Conservation (phyloP, 176 grass and related monocot species). For the Alopecurus myosuroides region DNA sequence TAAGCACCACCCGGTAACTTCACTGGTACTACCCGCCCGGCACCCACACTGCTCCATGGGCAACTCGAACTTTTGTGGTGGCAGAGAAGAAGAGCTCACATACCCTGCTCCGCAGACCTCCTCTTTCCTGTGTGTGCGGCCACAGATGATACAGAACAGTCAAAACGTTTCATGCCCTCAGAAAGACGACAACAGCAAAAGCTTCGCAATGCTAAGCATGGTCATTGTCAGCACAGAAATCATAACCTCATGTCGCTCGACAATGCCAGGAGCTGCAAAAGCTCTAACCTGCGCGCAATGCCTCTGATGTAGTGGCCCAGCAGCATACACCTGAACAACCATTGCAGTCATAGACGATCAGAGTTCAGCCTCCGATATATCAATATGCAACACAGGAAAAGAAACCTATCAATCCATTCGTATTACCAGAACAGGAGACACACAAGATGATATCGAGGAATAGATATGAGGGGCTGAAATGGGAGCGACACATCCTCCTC, state of each 20-base stretch:
- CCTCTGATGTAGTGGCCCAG: no score
- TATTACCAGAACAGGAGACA: slow-evolving; percentile 90
- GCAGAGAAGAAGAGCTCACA: not conserved
- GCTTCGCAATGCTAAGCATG: slow-evolving; percentile 10
- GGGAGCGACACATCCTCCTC: slow-evolving; percentile 61
- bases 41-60: not conserved
- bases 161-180: not conserved
- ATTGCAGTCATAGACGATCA: not conserved
- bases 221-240: slow-evolving; percentile 21
- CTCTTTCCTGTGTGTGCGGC: not conserved
- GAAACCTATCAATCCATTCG: not conserved
- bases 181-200: not conserved
- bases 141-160: not conserved
- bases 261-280: slow-evolving; percentile 43
- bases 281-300: slow-evolving; percentile 64
- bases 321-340: slow-evolving; percentile 72
- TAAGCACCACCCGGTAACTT: not conserved
- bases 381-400: not conserved
- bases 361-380: not conserved
- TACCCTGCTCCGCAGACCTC: not conserved
- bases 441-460: slow-evolving; percentile 76
- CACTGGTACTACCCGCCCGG: no score
- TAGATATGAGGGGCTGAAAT: slow-evolving; percentile 71
- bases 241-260: slow-evolving; percentile 22
- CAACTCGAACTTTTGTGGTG: not conserved